These are phyloP conservation scores for Pythium dissotocum DNA, from an alignment of 352 stramenopile genomes.

Conservation along the genomic window DNA sequence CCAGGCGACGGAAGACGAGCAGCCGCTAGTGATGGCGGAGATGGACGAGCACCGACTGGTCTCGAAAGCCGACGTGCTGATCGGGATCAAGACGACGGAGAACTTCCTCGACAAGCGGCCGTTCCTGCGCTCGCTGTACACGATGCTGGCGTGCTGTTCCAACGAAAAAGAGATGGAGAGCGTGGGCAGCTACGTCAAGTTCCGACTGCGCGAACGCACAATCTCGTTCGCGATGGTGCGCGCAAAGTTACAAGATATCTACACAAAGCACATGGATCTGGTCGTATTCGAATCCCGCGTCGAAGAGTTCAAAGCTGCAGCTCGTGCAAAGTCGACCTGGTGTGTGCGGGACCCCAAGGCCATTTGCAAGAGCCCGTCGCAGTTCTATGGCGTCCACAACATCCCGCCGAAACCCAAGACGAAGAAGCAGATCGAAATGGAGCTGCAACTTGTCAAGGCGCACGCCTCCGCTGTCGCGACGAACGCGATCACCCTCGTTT, in stretches of 20 bases:
- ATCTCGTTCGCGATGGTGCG: conserved; percentile 27
- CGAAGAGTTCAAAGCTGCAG: conserved; percentile 44
- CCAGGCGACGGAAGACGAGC: background rate
- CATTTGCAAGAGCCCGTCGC: conserved; percentile 41
- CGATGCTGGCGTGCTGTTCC: conserved; percentile 52
- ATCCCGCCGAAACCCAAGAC: conserved; percentile 45
- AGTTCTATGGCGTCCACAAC: conserved; percentile 55
- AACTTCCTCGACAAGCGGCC: conserved; percentile 54
- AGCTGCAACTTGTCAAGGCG: conserved; percentile 25
- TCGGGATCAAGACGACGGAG: conserved; percentile 40
- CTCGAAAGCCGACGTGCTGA: conserved; percentile 58
- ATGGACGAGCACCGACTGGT: conserved; percentile 45
- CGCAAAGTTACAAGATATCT: conserved; percentile 34
- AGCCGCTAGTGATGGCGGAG: background rate
- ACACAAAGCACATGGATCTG: conserved; percentile 33
- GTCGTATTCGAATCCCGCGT: conserved; percentile 43
- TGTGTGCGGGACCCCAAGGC: conserved; percentile 56
- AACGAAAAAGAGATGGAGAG: conserved; percentile 56
- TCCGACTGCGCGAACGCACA: conserved; percentile 48
- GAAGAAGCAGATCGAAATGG: conserved; percentile 42
- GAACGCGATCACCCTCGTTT: conserved; percentile 34
- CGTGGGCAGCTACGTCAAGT: conserved; percentile 50
- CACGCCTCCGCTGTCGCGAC: conserved; percentile 37
- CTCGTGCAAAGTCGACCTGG: conserved; percentile 51
- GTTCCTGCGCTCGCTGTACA: conserved; percentile 57